phyloP scores from a whole-genome alignment of 306 rosid species.

The Biancaea sappan region DNA sequence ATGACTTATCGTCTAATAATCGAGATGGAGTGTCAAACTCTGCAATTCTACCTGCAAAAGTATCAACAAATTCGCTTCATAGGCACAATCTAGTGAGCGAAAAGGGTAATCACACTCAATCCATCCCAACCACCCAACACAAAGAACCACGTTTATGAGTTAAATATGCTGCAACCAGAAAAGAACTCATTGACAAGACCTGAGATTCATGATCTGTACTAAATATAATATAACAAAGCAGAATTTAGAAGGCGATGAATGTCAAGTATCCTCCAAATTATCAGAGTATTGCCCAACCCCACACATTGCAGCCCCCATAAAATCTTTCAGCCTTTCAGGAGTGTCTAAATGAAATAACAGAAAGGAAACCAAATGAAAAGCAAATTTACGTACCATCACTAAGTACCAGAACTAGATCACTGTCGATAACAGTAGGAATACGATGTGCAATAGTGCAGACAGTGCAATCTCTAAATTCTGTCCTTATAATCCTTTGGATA shows the following conservation, averaged over 20 bases:
- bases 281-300: too few relatives aligned
- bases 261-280: neutral
- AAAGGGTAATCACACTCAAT: neutral
- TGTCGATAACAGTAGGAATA: conserved; percentile 93
- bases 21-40: conserved; percentile 80
- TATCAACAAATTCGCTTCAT: conserved; percentile 28
- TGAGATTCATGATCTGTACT: neutral
- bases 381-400: conserved; percentile 72
- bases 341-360: neutral
- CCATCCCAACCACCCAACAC: neutral
- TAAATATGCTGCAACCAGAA: neutral
- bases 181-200: neutral
- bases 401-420: conserved; percentile 82
- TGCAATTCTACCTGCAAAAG: conserved; percentile 74
- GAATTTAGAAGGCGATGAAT: neutral
- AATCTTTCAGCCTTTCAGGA: neutral
- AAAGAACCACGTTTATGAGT: conserved; percentile 1
- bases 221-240: neutral
- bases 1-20: conserved; percentile 81
- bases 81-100: conserved; percentile 18
- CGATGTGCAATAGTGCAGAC: conserved; percentile 95
- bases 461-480: conserved; percentile 82
- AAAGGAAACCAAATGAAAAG: neutral
- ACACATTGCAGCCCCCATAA: neutral
- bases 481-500: conserved; percentile 82